Conservation (phyloP, 164 flowering plant species). For the Magnolia kwangsiensis region DNA sequence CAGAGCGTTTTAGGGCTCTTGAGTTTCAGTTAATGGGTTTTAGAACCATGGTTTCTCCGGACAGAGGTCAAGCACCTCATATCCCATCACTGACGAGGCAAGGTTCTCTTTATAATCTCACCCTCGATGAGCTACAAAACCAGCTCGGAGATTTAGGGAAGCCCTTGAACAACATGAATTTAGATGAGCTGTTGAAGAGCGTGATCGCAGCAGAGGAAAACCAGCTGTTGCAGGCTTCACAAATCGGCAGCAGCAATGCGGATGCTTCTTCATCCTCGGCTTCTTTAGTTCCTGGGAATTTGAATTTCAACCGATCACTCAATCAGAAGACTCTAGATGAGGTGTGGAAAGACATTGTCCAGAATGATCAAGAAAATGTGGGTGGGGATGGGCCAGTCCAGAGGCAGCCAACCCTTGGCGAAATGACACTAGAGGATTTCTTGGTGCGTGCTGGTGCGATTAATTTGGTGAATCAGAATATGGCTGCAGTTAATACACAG, state of each 20-base stretch:
- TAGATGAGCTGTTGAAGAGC: slow-evolving; percentile 33
- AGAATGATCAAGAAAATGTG: slow-evolving; percentile 15
- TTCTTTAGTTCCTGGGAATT: slow-evolving; percentile 18
- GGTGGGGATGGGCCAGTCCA: slow-evolving; percentile 8
- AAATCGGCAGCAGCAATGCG: background rate
- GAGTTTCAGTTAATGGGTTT: slow-evolving; percentile 20
- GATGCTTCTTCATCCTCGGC: slow-evolving; percentile 21
- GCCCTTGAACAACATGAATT: slow-evolving; percentile 25
- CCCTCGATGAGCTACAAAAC: slow-evolving; percentile 30
- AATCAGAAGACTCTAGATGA: slow-evolving; percentile 30
- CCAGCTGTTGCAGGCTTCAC: slow-evolving; percentile 8
- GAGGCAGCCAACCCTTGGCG: slow-evolving; percentile 17
- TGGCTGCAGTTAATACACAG: slow-evolving; percentile 10
- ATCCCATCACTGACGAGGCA: slow-evolving; percentile 19
- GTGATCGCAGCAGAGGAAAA: slow-evolving; percentile 15
- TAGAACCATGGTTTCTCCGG: slow-evolving; percentile 25
- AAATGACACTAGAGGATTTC: slow-evolving; percentile 33
- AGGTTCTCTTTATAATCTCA: slow-evolving; percentile 20
- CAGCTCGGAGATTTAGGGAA: slow-evolving; percentile 24
- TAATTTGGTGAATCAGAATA: slow-evolving; percentile 16
- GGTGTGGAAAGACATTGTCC: slow-evolving; percentile 31
- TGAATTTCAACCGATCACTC: slow-evolving; percentile 17
- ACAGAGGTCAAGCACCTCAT: slow-evolving; percentile 18
- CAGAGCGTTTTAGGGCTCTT: background rate
- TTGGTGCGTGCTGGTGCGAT: slow-evolving; percentile 30